Evolutionary conservation across 2,329 filamentous ascomycete species (phyloP).

Genomic region (Aspergillus neoniger): DNA sequence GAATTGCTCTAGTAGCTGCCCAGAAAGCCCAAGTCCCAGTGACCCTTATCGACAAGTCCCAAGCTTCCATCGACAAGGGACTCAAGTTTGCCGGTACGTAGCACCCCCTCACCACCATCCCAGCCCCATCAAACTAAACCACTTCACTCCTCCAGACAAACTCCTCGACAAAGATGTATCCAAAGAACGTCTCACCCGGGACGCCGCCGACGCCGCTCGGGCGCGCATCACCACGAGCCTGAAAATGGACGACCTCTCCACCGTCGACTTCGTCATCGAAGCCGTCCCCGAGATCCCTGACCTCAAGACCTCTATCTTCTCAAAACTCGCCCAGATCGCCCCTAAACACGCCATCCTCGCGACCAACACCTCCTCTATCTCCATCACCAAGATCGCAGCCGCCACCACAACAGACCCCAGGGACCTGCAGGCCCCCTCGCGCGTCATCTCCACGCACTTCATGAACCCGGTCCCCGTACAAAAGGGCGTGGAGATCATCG

Average conservation of each 20-base stretch:
- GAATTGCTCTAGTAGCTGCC: slow-evolving; percentile 92
- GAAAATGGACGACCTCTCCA: slow-evolving; percentile 72
- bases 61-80: slow-evolving; percentile 84
- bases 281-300: slow-evolving; percentile 89
- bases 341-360: slow-evolving; percentile 85
- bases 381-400: slow-evolving; percentile 92
- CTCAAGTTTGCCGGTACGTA: slow-evolving; percentile 77
- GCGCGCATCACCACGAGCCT: slow-evolving; percentile 70
- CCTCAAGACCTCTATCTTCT: slow-evolving; percentile 87
- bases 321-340: slow-evolving; percentile 76
- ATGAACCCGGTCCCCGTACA: slow-evolving; percentile 99
- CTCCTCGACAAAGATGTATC: slow-evolving; percentile 88
- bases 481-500: slow-evolving; percentile 97
- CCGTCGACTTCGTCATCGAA: slow-evolving; percentile 97
- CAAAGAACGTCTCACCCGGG: slow-evolving; percentile 81
- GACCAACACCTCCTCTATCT: slow-evolving; percentile 98
- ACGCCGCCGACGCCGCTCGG: slow-evolving; percentile 73
- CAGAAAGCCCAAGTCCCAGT: slow-evolving; percentile 82
- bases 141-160: slow-evolving; percentile 65
- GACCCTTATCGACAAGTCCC: slow-evolving; percentile 78
- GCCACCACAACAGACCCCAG: slow-evolving; percentile 76
- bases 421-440: slow-evolving; percentile 77
- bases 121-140: not conserved
- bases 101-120: not conserved
- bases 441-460: slow-evolving; percentile 94